Conservation (phyloP, 371 early-diverging fungal species). For the Mortierella sp. region DNA sequence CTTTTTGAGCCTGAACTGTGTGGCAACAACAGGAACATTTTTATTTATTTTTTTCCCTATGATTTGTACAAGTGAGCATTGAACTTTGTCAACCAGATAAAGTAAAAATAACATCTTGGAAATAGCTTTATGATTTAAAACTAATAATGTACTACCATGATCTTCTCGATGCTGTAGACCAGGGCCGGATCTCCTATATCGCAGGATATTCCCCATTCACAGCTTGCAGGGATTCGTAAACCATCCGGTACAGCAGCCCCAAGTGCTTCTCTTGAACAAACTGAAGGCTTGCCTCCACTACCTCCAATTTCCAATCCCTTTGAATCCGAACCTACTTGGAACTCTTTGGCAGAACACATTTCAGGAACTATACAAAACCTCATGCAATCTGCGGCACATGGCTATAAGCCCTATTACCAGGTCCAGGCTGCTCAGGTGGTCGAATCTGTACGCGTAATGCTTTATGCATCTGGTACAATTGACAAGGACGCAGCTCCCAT, state of each 20-base stretch:
- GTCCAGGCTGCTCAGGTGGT: constrained; percentile 70
- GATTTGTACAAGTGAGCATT: not conserved
- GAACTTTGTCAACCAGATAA: not conserved
- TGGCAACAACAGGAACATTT: not conserved
- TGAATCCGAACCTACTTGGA: constrained; percentile 66
- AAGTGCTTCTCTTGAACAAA: not conserved
- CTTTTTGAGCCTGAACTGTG: not conserved
- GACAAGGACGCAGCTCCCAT: constrained; percentile 74
- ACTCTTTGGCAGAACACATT: constrained; percentile 70
- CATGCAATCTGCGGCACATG: constrained; percentile 70
- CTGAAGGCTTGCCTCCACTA: constrained; percentile 21
- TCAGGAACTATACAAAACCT: constrained; percentile 73
- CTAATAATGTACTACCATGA: constrained; percentile 28
- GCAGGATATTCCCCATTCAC: constrained; percentile 16
- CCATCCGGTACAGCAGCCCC: constrained; percentile 27
- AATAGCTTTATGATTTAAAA: too few species aligned
- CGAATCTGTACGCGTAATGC: constrained; percentile 83
- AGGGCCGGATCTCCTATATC: constrained; percentile 34
- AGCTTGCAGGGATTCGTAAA: constrained; percentile 18
- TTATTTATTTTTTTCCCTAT: too few species aligned
- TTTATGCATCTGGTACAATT: constrained; percentile 82
- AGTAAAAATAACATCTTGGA: not conserved
- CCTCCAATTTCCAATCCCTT: constrained; percentile 39
- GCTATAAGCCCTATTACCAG: constrained; percentile 70
- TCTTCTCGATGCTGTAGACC: constrained; percentile 43